A percentile compares a stretch with the other conserved stretches of the same genome.
Evolutionary conservation across 106 monocot genomes (phyloP).

Genomic region (Acanthochlamys bracteata): DNA sequence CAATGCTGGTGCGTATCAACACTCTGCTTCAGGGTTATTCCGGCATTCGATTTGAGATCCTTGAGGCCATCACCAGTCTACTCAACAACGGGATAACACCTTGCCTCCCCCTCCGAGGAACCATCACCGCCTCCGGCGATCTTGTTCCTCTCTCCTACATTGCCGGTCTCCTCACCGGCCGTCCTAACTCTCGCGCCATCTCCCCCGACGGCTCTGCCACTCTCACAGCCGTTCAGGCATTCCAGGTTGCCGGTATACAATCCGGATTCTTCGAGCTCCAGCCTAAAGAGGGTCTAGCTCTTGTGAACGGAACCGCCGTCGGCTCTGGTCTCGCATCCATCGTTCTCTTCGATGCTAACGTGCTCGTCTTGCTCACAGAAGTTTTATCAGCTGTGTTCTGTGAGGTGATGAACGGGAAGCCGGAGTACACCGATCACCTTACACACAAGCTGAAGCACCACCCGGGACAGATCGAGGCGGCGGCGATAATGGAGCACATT

Average conservation of each 20-base stretch:
- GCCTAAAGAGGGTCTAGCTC: conserved; percentile 43
- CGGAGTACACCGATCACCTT: conserved; percentile 35
- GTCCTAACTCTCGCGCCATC: conserved; percentile 33
- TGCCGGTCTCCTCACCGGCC: conserved; percentile 36
- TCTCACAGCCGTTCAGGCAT: conserved; percentile 16
- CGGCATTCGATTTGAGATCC: conserved; percentile 67
- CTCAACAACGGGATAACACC: conserved; percentile 57
- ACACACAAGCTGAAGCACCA: conserved; percentile 36
- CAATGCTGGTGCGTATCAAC: conserved; percentile 69
- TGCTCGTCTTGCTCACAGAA: conserved; percentile 19
- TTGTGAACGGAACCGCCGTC: conserved; percentile 40
- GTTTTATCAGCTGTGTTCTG: conserved; percentile 29
- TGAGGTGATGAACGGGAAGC: conserved; percentile 39
- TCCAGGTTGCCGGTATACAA: conserved; percentile 27
- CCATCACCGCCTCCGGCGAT: conserved; percentile 48
- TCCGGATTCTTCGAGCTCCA: conserved; percentile 41
- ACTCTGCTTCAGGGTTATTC: conserved; percentile 75
- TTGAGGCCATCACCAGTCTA: conserved; percentile 53
- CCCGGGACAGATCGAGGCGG: conserved; percentile 38
- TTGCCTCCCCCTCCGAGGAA: conserved; percentile 63
- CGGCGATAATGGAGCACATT: conserved; percentile 38
- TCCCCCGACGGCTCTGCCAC: conserved; percentile 10
- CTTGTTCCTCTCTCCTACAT: conserved; percentile 47
- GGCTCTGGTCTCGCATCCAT: conserved; percentile 32
- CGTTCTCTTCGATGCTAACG: conserved; percentile 27